Base-by-base conservation (phyloP, 352 stramenopile species). In the Globisporangium cylindrosporum region DNA sequence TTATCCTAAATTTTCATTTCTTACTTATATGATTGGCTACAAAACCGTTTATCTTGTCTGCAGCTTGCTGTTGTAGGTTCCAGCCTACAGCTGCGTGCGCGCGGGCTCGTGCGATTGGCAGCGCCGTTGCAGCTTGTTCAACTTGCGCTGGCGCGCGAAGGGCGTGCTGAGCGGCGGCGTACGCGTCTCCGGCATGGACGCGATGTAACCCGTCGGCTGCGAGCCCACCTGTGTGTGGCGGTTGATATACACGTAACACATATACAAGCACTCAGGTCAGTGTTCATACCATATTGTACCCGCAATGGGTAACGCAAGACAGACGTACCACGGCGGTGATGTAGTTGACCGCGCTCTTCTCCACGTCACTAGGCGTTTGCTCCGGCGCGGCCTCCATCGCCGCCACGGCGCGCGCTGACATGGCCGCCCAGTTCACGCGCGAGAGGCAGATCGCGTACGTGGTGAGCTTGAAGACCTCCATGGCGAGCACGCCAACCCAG, bases 391-490 rank as follows among this genome's bases (percentile, higher is more conserved):
- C 67, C 38, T 88, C 80, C 69, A 88, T 88, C 15, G 73, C 77
- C 29, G 62, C 58, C 46, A 89, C 72, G 1, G 86, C 81, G 24
- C 75, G 74, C 12, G 69, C 64, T 2, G 84, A 73, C 78, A 89
- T 77, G 57, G 73, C 74, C 12, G 63, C 43, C 82, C 85, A 93
- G 66, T 79, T 68, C 32, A 88, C 78, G 24, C 71, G 73, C 20
- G 68, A 66, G 10, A 91, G 74, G 15, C 71, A 76, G 20, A 82
- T 27, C 24, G 70, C 72, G 72, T 89, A 90, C 54, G 71, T 80
- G 20, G 62, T 56, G 32, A 88, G 70, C 70, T 91, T 93, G 64
- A 90, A 86, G 18, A 86, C 56, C 59, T 91, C 82, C 81, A 91
- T 90, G 32, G 67, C 69, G n/a, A 89, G 56, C 38, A 90, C 78